phyloP scores from a whole-genome alignment of 805 yeast species.

The Hermanozyma aechmeae region DNA sequence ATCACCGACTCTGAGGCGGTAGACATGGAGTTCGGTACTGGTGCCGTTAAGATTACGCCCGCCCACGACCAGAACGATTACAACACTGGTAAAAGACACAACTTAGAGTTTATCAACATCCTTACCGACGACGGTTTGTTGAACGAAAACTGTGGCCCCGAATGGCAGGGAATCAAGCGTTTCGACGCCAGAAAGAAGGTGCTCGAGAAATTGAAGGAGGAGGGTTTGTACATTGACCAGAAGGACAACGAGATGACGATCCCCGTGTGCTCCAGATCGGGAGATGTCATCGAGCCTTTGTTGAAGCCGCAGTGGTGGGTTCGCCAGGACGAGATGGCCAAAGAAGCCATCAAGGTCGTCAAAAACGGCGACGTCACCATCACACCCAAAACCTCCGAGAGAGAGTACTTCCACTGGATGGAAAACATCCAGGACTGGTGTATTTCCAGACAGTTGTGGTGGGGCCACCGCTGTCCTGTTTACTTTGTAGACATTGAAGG shows the following conservation, averaged over 20 bases:
- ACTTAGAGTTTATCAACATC: conserved; percentile 80
- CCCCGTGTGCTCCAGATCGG: conserved; percentile 92
- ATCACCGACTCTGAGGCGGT: conserved; percentile 88
- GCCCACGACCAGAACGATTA: conserved; percentile 98
- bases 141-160: conserved; percentile 83
- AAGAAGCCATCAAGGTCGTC: conserved; percentile 78
- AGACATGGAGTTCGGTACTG: conserved; percentile 99
- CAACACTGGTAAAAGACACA: conserved; percentile 89
- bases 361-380: conserved; percentile 72
- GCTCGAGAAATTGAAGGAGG: conserved; percentile 66
- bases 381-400: conserved; percentile 81
- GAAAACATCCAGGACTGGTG: conserved; percentile 98
- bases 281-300: conserved; percentile 93
- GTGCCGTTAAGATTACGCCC: conserved; percentile 98
- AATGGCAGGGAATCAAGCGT: conserved; percentile 84
- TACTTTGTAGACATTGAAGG: conserved; percentile 82
- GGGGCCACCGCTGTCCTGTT: conserved; percentile 98
- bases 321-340: conserved; percentile 80
- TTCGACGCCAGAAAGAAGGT: conserved; percentile 88
- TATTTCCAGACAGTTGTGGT: conserved; percentile 84
- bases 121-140: conserved; percentile 86
- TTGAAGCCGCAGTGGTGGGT: conserved; percentile 99
- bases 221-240: conserved; percentile 73
- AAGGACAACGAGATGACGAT: conserved; percentile 93
- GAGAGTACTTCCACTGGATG: conserved; percentile 92